These are phyloP conservation scores for Fragilaria radians DNA, from an alignment of 108 stramenopile genomes.

Conservation along the genomic window DNA sequence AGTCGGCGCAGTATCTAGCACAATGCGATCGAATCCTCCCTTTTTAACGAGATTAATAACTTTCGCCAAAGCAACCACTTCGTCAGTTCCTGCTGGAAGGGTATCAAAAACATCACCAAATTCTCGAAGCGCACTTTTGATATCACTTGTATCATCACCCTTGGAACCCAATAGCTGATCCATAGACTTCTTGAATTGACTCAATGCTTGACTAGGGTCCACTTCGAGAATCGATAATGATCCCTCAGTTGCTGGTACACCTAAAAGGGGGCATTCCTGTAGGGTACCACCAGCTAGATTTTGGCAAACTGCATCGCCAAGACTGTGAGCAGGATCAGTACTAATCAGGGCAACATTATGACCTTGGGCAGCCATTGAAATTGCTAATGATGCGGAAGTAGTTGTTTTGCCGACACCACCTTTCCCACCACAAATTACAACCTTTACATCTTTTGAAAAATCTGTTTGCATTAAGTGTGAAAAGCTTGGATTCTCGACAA, in stretches of 20 bases:
- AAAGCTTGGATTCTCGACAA: slow-evolving; percentile 50
- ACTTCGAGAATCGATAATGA: slow-evolving; percentile 79
- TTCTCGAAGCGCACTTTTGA: slow-evolving; percentile 56
- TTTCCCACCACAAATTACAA: slow-evolving; percentile 86
- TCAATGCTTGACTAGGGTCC: slow-evolving; percentile 65
- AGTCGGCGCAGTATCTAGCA: slow-evolving; percentile 95
- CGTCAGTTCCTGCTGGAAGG: slow-evolving; percentile 89
- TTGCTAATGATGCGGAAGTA: slow-evolving; percentile 78
- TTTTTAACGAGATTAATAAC: slow-evolving; percentile 81
- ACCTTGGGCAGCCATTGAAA: slow-evolving; percentile 80
- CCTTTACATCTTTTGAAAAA: slow-evolving; percentile 35
- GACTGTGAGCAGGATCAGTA: slow-evolving; percentile 94
- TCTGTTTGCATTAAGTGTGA: slow-evolving; percentile 37
- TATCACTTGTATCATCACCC: slow-evolving; percentile 13
- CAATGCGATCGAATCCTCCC: slow-evolving; percentile 84
- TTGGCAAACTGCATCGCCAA: slow-evolving; percentile 91
- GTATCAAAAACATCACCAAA: slow-evolving; percentile 79
- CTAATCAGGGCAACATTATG: slow-evolving; percentile 84
- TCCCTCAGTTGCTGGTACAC: slow-evolving; percentile 65
- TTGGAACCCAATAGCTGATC: slow-evolving; percentile 58
- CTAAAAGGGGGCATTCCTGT: slow-evolving; percentile 59
- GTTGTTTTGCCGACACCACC: slow-evolving; percentile 90
- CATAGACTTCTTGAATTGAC: slow-evolving; percentile 68
- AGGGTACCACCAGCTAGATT: slow-evolving; percentile 61
- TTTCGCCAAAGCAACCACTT: slow-evolving; percentile 87